Conservation (phyloP, 2,329 filamentous ascomycete genomes). For the Alternaria conjuncta region DNA sequence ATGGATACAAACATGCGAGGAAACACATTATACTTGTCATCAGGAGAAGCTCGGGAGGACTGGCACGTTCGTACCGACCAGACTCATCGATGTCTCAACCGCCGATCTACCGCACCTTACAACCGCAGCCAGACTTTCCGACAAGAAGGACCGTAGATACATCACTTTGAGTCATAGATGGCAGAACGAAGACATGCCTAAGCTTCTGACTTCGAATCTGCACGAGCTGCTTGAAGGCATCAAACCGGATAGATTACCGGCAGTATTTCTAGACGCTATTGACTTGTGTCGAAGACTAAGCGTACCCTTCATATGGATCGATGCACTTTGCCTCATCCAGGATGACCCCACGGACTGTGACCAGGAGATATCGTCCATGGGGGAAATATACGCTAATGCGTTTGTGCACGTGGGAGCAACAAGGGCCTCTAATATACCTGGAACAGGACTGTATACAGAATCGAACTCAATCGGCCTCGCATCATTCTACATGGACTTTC, state of each 20-base stretch:
- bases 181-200: neutral
- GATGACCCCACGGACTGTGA: neutral
- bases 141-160: neutral
- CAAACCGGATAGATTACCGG: accelerated
- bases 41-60: accelerated
- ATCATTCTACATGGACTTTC: neutral
- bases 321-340: neutral
- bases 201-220: neutral
- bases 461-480: accelerated
- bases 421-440: too few relatives aligned
- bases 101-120: neutral
- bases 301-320: neutral
- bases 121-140: neutral
- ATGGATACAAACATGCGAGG: neutral
- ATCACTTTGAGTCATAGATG: neutral
- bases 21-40: neutral
- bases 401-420: neutral
- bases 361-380: neutral
- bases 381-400: neutral
- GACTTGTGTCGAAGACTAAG: neutral
- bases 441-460: neutral
- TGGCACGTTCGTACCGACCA: neutral
- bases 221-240: accelerated
- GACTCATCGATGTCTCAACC: neutral
- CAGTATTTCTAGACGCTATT: neutral